phyloP scores from a whole-genome alignment of 2,329 filamentous ascomycete genomes.

The Xylaria sp. region DNA sequence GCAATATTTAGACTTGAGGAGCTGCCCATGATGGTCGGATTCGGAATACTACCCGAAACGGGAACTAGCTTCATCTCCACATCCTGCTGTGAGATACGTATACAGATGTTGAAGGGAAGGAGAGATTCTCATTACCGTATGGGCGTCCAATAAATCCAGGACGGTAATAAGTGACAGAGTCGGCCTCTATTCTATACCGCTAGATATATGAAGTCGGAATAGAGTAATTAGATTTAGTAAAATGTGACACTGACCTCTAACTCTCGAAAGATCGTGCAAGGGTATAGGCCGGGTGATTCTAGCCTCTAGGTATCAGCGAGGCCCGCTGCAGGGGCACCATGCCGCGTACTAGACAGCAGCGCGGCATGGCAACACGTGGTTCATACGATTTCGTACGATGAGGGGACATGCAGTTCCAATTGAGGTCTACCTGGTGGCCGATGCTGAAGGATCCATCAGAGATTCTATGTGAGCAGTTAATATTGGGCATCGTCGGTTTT shows the following conservation, averaged over 20 bases:
- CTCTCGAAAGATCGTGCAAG: neutral
- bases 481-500: neutral
- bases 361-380: neutral
- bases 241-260: neutral
- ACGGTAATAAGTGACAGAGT: too few species aligned
- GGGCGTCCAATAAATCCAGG: too few species aligned
- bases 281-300: neutral
- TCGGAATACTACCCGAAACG: constrained; percentile 28
- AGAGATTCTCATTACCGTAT: too few species aligned
- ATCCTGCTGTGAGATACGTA: too few species aligned
- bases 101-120: too few species aligned
- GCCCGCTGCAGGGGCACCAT: neutral
- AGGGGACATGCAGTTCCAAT: too few species aligned
- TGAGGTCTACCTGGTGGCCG: neutral
- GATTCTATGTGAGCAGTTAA: neutral
- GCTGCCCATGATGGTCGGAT: neutral
- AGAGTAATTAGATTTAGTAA: too few species aligned
- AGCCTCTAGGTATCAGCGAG: neutral
- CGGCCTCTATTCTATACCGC: too few species aligned
- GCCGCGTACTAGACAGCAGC: neutral
- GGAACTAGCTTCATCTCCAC: constrained; percentile 1
- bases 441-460: neutral
- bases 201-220: too few species aligned
- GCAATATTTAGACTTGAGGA: constrained; percentile 9
- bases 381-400: neutral